These are phyloP conservation scores for Paraconiothyrium brasiliense DNA, from an alignment of 2,329 filamentous ascomycete genomes.

Conservation along the genomic window DNA sequence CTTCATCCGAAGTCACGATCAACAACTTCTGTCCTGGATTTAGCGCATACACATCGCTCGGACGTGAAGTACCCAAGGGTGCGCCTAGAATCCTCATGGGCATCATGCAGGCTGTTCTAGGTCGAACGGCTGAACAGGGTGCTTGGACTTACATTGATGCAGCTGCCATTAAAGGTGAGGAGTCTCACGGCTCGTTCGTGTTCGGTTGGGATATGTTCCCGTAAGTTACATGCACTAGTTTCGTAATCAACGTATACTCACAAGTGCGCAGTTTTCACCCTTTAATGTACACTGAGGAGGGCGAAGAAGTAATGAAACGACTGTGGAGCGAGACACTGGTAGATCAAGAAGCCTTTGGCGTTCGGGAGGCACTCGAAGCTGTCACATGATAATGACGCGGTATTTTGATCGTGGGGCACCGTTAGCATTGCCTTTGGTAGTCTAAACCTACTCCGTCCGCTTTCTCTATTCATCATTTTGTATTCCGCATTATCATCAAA, in stretches of 20 bases:
- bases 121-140: constrained; percentile 48
- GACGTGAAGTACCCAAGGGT: constrained; percentile 16
- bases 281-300: constrained; percentile 15
- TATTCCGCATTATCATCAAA: neutral
- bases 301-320: constrained; percentile 3
- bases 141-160: constrained; percentile 61
- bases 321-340: constrained; percentile 15
- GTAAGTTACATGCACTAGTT: constrained; percentile 45
- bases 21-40: constrained; percentile 59
- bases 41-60: constrained; percentile 54
- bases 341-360: constrained; percentile 12
- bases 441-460: neutral
- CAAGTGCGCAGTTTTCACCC: constrained; percentile 4
- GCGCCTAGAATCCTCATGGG: constrained; percentile 21
- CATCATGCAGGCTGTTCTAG: constrained; percentile 33
- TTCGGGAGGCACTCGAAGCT: constrained; percentile 2
- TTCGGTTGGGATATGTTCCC: constrained; percentile 54
- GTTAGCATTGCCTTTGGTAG: neutral
- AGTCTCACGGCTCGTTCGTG: constrained; percentile 54
- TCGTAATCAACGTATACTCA: neutral
- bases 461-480: neutral
- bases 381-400: neutral
- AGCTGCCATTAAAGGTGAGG: constrained; percentile 54
- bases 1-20: constrained; percentile 38
- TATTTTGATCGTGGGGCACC: neutral